Evolutionary conservation across 768 basidiomycete genomes (phyloP).

Genomic region (Lenzites betulinus): DNA sequence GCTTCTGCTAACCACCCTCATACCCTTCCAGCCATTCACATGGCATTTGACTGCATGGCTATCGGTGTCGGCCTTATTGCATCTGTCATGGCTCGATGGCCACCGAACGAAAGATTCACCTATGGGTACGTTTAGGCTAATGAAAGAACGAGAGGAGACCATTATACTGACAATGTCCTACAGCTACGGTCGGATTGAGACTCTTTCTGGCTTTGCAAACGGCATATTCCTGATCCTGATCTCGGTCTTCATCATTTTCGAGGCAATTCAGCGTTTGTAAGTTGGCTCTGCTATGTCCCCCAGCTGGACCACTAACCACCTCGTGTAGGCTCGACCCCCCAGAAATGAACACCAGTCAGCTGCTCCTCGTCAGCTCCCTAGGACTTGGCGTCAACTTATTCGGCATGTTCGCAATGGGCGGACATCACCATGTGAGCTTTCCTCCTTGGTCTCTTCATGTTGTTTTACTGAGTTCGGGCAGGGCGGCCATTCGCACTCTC

Average conservation of each 20-base stretch:
- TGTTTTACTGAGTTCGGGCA: conserved; percentile 21
- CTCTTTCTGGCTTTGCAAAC: conserved; percentile 96
- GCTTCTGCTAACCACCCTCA: not conserved
- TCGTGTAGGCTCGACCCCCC: conserved; percentile 79
- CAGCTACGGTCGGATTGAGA: conserved; percentile 95
- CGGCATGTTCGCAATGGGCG: conserved; percentile 99
- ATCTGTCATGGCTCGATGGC: conserved; percentile 98
- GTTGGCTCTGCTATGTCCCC: conserved; percentile 3
- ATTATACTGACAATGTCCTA: not conserved
- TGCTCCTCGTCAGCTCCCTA: conserved; percentile 84
- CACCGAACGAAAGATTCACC: conserved; percentile 90
- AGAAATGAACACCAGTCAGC: conserved; percentile 95
- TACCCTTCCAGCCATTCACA: conserved; percentile 80
- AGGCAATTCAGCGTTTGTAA: conserved; percentile 93
- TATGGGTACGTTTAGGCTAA: conserved; percentile 69
- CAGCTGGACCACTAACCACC: not conserved
- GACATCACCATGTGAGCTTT: conserved; percentile 78
- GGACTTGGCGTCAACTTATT: conserved; percentile 95
- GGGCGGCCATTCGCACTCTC: conserved; percentile 56
- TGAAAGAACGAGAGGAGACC: not conserved
- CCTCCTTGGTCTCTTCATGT: not conserved
- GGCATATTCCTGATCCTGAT: conserved; percentile 93
- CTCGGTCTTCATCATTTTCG: conserved; percentile 97
- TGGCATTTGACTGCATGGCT: conserved; percentile 99
- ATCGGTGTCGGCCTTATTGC: conserved; percentile 95